A percentile compares a stretch with the other conserved stretches of the same genome.
phyloP scores from a whole-genome alignment of 31 red algal species.

The Porphyra umbilicalis region DNA sequence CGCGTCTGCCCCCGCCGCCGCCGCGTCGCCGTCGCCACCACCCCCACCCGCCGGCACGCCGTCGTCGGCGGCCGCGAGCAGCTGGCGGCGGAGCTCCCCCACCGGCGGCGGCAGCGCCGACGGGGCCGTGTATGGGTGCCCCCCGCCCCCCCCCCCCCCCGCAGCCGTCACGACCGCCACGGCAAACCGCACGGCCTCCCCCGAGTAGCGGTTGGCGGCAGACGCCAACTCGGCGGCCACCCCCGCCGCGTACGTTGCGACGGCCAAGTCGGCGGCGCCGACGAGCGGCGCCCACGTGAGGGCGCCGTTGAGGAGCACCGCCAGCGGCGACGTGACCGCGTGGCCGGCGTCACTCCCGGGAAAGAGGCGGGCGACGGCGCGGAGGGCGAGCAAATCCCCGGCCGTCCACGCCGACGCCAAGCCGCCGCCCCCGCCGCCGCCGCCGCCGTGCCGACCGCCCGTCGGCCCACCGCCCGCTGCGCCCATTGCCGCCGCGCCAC shows the following conservation, averaged over 20 bases:
- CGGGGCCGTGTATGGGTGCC: not conserved
- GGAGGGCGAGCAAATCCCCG: not conserved
- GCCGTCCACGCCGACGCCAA: not conserved
- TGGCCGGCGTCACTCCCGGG: conserved; percentile 1
- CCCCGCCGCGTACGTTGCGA: not conserved
- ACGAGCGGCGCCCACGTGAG: not conserved
- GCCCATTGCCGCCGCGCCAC: too few species aligned
- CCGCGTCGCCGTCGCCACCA: not conserved
- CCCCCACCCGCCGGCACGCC: not conserved
- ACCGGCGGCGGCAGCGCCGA: not conserved
- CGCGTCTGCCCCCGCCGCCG: not conserved
- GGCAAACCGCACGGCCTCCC: not conserved
- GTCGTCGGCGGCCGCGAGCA: not conserved
- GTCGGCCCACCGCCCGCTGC: too few species aligned
- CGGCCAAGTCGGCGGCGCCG: not conserved
- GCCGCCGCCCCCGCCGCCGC: not conserved
- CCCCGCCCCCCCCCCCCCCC: not conserved
- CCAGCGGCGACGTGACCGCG: not conserved
- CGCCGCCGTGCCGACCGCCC: not conserved
- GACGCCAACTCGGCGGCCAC: not conserved
- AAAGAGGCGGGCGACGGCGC: not conserved
- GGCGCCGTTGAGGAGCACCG: not conserved
- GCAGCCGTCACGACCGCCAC: not conserved
- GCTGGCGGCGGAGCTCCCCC: not conserved
- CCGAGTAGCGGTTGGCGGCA: not conserved